These are phyloP conservation scores for Allium cepa DNA, from an alignment of 106 monocot genomes.

Conservation along the genomic window DNA sequence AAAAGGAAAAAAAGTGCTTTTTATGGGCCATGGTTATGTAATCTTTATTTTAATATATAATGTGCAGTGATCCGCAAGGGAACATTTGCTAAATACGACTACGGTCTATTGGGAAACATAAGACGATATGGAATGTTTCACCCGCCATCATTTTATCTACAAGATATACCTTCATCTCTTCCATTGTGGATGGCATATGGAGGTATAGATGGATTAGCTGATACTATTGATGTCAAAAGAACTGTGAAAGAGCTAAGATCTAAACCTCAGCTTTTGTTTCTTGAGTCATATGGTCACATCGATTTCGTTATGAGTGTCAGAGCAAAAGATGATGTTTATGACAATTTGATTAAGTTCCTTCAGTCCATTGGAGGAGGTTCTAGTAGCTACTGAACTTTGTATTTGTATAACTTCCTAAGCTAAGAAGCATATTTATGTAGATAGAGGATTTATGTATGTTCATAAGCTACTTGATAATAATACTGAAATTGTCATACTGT, in stretches of 20 bases:
- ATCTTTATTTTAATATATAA: too few species aligned
- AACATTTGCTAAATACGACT: constrained; percentile 83
- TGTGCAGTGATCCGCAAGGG: constrained; percentile 89
- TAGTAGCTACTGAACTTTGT: constrained; percentile 22
- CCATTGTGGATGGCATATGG: constrained; percentile 90
- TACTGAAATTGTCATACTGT: too few species aligned
- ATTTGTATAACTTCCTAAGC: background rate
- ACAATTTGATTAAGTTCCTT: constrained; percentile 53
- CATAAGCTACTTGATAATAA: too few species aligned
- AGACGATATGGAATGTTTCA: constrained; percentile 32
- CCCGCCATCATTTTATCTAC: constrained; percentile 60
- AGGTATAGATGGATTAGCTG: constrained; percentile 80
- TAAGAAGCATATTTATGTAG: too few species aligned
- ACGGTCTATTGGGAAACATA: constrained; percentile 61
- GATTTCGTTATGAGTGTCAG: constrained; percentile 79
- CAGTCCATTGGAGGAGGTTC: constrained; percentile 17
- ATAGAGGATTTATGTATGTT: too few species aligned
- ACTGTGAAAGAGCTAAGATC: constrained; percentile 52
- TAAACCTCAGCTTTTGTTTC: constrained; percentile 53
- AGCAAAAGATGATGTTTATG: constrained; percentile 70
- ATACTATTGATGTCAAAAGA: constrained; percentile 52
- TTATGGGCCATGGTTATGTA: too few species aligned
- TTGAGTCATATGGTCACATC: constrained; percentile 79
- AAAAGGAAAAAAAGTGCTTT: too few species aligned
- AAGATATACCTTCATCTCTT: constrained; percentile 53